Evolutionary conservation across 345 rosid species (phyloP).

Genomic region (Melaleuca alternifolia): DNA sequence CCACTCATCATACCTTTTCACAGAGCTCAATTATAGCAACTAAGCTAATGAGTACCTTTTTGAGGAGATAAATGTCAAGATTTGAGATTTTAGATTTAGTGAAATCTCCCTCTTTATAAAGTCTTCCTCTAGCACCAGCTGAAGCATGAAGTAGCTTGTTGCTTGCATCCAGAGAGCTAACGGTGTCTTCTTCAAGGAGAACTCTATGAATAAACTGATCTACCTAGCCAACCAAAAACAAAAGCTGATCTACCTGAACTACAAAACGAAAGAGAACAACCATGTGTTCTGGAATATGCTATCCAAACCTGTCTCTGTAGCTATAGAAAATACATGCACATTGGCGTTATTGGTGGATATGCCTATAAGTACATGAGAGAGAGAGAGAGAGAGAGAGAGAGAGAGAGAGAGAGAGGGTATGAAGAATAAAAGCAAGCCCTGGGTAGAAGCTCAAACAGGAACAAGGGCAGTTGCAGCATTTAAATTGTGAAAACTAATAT

Average conservation of each 20-base stretch:
- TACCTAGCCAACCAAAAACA: slow-evolving; percentile 24
- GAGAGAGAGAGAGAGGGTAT: not conserved
- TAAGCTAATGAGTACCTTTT: slow-evolving; percentile 26
- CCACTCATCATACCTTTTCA: not conserved
- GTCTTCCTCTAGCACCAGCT: slow-evolving; percentile 58
- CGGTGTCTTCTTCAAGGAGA: slow-evolving; percentile 71
- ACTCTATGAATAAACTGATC: slow-evolving; percentile 79
- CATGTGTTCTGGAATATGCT: not conserved
- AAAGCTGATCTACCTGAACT: slow-evolving; percentile 68
- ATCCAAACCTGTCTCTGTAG: not conserved
- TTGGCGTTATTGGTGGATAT: not conserved
- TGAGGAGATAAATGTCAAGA: slow-evolving; percentile 53
- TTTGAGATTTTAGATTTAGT: slow-evolving; percentile 52
- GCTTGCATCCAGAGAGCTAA: slow-evolving; percentile 18
- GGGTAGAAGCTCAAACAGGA: not conserved
- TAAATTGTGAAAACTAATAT: not conserved
- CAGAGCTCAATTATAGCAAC: not conserved
- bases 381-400: not conserved
- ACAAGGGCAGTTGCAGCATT: not conserved
- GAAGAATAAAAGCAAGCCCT: not conserved
- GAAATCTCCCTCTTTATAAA: slow-evolving; percentile 68
- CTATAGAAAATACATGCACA: not conserved
- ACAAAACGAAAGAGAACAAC: not conserved
- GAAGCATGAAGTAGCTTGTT: slow-evolving; percentile 48
- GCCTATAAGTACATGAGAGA: not conserved